These are phyloP conservation scores for Westerdykella sp. DNA, from an alignment of 2,329 filamentous ascomycete species.

Conservation along the genomic window DNA sequence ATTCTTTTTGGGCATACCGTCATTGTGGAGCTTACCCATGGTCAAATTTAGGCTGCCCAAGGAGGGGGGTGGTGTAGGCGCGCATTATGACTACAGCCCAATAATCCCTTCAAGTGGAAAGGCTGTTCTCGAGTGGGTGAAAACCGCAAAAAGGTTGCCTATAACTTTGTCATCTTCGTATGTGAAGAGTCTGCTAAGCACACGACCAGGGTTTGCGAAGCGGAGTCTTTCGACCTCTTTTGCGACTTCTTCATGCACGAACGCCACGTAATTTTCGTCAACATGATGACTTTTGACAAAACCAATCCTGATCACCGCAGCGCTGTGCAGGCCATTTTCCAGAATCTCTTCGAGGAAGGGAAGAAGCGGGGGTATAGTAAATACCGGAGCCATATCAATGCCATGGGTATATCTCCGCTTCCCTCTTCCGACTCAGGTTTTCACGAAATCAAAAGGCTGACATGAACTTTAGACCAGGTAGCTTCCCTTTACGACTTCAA, in stretches of 20 bases:
- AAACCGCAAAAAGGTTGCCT: constrained; percentile 35
- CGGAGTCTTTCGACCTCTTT: constrained; percentile 40
- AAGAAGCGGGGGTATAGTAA: constrained; percentile 28
- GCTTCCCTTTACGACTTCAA: constrained; percentile 30
- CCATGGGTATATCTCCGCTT: constrained; percentile 19
- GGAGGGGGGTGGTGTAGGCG: constrained; percentile 22
- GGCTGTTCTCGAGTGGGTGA: constrained; percentile 40
- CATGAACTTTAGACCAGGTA: constrained; percentile 17
- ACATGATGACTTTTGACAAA: constrained; percentile 47
- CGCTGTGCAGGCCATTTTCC: constrained; percentile 29
- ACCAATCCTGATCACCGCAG: constrained; percentile 35
- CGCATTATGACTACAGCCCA: constrained; percentile 29
- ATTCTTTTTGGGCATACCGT: constrained; percentile 28
- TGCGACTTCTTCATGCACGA: constrained; percentile 48
- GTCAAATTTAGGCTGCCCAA: constrained; percentile 28
- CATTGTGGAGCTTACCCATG: constrained; percentile 29
- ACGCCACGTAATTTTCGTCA: constrained; percentile 43
- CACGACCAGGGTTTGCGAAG: constrained; percentile 33
- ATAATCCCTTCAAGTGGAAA: constrained; percentile 33
- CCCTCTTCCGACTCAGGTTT: background rate
- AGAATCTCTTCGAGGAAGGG: constrained; percentile 21
- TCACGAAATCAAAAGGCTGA: no score
- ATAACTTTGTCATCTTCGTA: background rate
- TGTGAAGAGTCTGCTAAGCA: no score
- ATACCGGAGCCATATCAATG: constrained; percentile 27